phyloP scores from a whole-genome alignment of 805 yeast species.

The Wilhelminamyces savonicus region DNA sequence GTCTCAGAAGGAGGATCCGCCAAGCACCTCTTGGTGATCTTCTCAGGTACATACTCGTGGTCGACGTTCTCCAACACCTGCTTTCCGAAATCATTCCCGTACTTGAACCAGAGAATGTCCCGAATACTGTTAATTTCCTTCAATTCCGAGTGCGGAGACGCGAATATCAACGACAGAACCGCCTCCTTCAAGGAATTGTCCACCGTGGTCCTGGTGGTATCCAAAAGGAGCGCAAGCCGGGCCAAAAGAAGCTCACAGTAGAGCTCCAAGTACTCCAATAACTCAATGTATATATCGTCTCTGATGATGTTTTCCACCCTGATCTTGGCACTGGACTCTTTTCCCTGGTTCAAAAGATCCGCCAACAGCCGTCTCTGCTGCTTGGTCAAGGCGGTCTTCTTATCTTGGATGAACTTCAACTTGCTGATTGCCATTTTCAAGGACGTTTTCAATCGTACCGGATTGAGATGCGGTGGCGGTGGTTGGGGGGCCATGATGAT shows the following conservation, averaged over 20 bases:
- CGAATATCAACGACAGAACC: constrained; percentile 58
- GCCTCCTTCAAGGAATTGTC: constrained; percentile 72
- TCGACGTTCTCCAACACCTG: constrained; percentile 46
- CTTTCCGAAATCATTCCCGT: constrained; percentile 61
- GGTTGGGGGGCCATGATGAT: too few species aligned
- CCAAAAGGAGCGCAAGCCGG: constrained; percentile 56
- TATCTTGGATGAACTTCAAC: constrained; percentile 64
- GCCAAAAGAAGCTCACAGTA: constrained; percentile 80
- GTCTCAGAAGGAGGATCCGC: constrained; percentile 61
- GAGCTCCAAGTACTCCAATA: constrained; percentile 71
- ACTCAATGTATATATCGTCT: constrained; percentile 74
- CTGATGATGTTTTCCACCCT: constrained; percentile 79
- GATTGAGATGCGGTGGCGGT: constrained; percentile 24
- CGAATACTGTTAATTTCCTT: constrained; percentile 60
- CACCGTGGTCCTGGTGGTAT: constrained; percentile 31
- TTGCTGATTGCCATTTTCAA: constrained; percentile 68
- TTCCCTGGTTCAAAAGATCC: constrained; percentile 60
- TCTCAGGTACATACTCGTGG: constrained; percentile 55
- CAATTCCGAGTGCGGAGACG: constrained; percentile 69
- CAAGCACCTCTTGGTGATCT: constrained; percentile 54
- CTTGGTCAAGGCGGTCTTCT: constrained; percentile 68
- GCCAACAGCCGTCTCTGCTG: constrained; percentile 69
- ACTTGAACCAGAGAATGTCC: constrained; percentile 56
- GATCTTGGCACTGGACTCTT: constrained; percentile 76
- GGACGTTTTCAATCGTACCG: constrained; percentile 31